Evolutionary conservation across 306 rosid species (phyloP).

Genomic region (Cajanus cajan): DNA sequence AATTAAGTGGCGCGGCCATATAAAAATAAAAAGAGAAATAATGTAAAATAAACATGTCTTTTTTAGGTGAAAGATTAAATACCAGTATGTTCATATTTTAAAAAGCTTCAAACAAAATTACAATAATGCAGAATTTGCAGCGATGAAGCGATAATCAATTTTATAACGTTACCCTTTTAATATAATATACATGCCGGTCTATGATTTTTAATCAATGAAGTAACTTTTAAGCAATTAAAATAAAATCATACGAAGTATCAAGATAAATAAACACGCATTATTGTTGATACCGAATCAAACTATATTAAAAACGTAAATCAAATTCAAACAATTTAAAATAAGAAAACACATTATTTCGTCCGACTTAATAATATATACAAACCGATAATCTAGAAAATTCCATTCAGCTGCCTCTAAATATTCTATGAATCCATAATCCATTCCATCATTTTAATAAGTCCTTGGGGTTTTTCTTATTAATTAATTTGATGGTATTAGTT

Average conservation of each 20-base stretch:
- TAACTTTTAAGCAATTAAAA: neutral
- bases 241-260: neutral
- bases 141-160: neutral
- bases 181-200: neutral
- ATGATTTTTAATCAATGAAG: slow-evolving; percentile 7
- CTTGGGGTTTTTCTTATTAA: neutral
- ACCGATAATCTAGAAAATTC: slow-evolving; percentile 12
- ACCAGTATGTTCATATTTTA: neutral
- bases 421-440: neutral
- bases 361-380: neutral
- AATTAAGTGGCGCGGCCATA: too few species aligned
- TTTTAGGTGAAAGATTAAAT: too few species aligned
- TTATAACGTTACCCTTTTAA: neutral
- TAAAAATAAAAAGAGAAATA: too few species aligned
- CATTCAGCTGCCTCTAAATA: slow-evolving; percentile 2
- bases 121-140: neutral
- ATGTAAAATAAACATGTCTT: too few species aligned
- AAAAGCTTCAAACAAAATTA: neutral
- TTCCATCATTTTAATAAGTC: neutral
- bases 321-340: neutral
- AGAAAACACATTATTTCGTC: neutral
- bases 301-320: neutral
- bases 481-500: neutral
- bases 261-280: neutral
- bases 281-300: neutral